Percentiles rank a stretch among this genome's conserved stretches.
Conservation (phyloP, 208 protist species). For the Endotrypanum monterogeii region DNA sequence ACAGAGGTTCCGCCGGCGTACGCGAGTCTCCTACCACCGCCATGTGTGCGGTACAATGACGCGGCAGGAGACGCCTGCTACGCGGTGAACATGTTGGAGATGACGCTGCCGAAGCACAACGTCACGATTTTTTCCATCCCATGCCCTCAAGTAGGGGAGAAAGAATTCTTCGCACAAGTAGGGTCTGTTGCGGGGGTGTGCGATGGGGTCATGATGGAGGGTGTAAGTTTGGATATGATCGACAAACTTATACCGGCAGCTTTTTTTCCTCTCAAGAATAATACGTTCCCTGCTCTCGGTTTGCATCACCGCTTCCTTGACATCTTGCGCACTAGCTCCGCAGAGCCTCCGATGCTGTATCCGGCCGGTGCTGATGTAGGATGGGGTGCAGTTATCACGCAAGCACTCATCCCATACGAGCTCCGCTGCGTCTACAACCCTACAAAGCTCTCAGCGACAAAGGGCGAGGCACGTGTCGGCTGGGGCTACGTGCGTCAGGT, state of each 20-base stretch:
- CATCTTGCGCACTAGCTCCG: conserved; percentile 46
- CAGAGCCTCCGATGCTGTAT: conserved; percentile 83
- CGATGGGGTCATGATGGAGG: conserved; percentile 77
- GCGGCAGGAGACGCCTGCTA: conserved; percentile 37
- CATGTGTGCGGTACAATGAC: conserved; percentile 47
- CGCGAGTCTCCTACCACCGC: conserved; percentile 59
- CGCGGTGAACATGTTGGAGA: conserved; percentile 69
- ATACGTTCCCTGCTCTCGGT: conserved; percentile 80
- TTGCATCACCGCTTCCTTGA: conserved; percentile 84
- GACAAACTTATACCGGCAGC: conserved; percentile 67
- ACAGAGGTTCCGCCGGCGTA: conserved; percentile 80
- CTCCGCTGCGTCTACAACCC: conserved; percentile 79
- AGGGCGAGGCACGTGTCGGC: conserved; percentile 73
- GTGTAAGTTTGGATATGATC: conserved; percentile 65
- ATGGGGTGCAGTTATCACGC: conserved; percentile 46
- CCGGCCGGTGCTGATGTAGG: conserved; percentile 51
- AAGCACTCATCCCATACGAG: conserved; percentile 71
- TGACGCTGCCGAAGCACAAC: conserved; percentile 45
- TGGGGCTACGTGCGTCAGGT: conserved; percentile 80
- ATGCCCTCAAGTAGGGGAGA: conserved; percentile 63
- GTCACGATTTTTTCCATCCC: conserved; percentile 76
- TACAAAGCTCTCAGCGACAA: conserved; percentile 72
- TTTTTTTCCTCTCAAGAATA: conserved; percentile 73
- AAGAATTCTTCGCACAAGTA: conserved; percentile 59
- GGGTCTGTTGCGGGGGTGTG: conserved; percentile 49